Percentiles rank a stretch among this genome's conserved stretches.
These are phyloP conservation scores for Trichoderma pleuroti DNA, from an alignment of 2,329 filamentous ascomycete species.

Conservation along the genomic window DNA sequence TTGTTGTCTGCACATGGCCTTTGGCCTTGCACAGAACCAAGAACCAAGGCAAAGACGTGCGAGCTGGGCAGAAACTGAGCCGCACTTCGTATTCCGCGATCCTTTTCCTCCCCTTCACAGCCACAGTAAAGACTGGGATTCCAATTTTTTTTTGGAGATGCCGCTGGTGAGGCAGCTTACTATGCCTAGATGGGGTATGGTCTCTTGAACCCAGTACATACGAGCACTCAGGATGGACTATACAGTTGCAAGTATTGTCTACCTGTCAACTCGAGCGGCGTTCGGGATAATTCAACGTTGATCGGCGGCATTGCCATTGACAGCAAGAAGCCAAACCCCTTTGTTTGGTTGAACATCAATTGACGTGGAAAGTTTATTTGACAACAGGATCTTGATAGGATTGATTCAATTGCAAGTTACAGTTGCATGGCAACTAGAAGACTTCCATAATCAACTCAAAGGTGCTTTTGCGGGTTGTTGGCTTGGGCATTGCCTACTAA, in stretches of 20 bases:
- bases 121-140: slow-evolving; percentile 3
- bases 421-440: neutral
- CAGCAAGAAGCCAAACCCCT: neutral
- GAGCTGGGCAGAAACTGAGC: too few species aligned
- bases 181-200: neutral
- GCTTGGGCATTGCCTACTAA: neutral
- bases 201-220: neutral
- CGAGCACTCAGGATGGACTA: accelerated
- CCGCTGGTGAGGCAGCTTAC: neutral
- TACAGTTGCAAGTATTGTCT: neutral
- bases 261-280: neutral
- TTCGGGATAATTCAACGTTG: neutral
- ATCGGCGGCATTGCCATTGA: neutral
- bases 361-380: neutral
- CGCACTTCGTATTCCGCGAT: neutral
- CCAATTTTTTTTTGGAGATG: slow-evolving; percentile 1
- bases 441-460: neutral
- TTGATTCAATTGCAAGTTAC: neutral
- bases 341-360: neutral
- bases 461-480: neutral
- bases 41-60: neutral
- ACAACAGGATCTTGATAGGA: neutral
- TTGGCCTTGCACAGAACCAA: neutral
- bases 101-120: neutral
- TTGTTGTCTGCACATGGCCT: slow-evolving; percentile 13